These are phyloP conservation scores for Cladophialophora immunda DNA, from an alignment of 2,329 filamentous ascomycete genomes.

Conservation along the genomic window DNA sequence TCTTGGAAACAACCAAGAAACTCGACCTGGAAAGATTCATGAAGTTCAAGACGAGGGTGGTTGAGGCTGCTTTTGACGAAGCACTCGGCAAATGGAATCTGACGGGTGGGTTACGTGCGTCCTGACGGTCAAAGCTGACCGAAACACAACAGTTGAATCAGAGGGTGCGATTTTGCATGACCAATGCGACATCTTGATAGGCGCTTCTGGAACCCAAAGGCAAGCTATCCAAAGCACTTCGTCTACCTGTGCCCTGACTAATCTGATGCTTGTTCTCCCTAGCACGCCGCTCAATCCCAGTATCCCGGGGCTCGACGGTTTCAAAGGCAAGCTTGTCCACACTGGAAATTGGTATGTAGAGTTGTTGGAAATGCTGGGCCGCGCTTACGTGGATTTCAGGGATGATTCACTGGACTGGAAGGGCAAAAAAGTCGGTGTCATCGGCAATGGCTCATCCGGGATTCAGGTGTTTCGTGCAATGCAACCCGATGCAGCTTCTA, in stretches of 20 bases:
- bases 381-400: background rate
- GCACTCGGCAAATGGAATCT: background rate
- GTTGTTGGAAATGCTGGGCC: background rate
- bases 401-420: slow-evolving; percentile 2
- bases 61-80: background rate
- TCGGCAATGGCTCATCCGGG: background rate
- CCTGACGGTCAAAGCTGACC: background rate
- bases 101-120: background rate
- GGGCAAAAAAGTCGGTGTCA: background rate
- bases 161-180: background rate
- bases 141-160: background rate
- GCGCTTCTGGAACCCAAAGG: background rate
- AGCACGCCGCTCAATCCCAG: background rate
- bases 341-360: background rate
- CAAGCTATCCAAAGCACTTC: background rate
- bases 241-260: background rate
- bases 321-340: background rate
- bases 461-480: background rate
- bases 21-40: background rate
- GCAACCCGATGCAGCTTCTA: background rate
- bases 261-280: background rate
- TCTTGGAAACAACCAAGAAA: background rate
- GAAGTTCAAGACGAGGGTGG: background rate
- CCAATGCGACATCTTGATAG: background rate
- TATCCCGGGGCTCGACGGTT: background rate